A percentile compares a stretch with the other conserved stretches of the same genome.
phyloP scores from a whole-genome alignment of 805 yeast genomes.

The Diddensiella caesifluorescens region DNA sequence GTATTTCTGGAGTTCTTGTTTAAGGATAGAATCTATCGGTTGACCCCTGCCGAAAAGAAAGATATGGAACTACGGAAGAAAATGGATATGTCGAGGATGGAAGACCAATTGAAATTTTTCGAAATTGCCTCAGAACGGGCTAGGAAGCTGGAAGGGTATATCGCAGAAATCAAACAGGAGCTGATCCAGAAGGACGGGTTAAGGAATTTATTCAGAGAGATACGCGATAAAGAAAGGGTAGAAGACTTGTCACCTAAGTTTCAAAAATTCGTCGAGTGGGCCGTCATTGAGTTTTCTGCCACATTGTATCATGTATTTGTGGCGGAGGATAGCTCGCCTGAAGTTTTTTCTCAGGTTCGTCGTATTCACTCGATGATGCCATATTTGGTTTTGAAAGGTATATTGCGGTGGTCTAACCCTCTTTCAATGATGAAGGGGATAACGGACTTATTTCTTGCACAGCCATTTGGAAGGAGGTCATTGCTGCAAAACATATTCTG shows the following conservation, averaged over 20 bases:
- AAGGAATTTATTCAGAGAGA: conserved; percentile 55
- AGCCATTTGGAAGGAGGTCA: conserved; percentile 62
- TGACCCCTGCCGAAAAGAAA: conserved; percentile 39
- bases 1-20: conserved; percentile 51
- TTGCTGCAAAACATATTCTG: conserved; percentile 70
- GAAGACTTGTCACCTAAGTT: conserved; percentile 61
- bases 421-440: conserved; percentile 72
- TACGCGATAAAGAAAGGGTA: conserved; percentile 50
- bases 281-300: conserved; percentile 76
- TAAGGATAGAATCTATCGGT: conserved; percentile 34
- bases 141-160: conserved; percentile 46
- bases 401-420: conserved; percentile 81
- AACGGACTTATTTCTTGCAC: conserved; percentile 78
- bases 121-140: conserved; percentile 59
- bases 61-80: conserved; percentile 58
- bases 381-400: conserved; percentile 67
- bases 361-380: conserved; percentile 77
- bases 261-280: conserved; percentile 70
- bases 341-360: conserved; percentile 62
- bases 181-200: conserved; percentile 53
- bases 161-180: conserved; percentile 54
- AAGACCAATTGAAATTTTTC: conserved; percentile 68
- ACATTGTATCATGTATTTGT: conserved; percentile 75
- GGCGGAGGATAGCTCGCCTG: conserved; percentile 77
- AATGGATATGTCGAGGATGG: conserved; percentile 55